Percentiles rank a stretch among this genome's conserved stretches.
These are phyloP conservation scores for Gaeumannomyces tritici DNA, from an alignment of 2,329 filamentous ascomycete species.

Conservation along the genomic window DNA sequence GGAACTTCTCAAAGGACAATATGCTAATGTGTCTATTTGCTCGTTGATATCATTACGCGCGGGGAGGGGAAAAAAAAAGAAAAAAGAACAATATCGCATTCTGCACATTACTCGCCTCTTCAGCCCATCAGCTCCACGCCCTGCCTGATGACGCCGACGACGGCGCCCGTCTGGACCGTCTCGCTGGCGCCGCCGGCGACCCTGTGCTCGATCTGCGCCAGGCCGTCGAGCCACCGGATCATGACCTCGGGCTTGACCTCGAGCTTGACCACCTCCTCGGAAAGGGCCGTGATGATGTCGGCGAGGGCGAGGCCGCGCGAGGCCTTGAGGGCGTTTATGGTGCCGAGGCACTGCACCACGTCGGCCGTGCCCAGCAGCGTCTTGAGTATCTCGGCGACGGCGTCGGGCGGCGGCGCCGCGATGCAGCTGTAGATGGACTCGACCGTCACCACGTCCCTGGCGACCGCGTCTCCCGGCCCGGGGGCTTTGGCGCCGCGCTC, in stretches of 20 bases:
- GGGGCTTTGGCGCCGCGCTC: slow-evolving; percentile 45
- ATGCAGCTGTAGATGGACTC: slow-evolving; percentile 97
- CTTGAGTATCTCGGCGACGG: slow-evolving; percentile 74
- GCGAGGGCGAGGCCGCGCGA: slow-evolving; percentile 81
- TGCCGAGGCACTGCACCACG: slow-evolving; percentile 79
- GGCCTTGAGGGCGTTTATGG: slow-evolving; percentile 79
- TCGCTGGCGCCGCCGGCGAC: slow-evolving; percentile 83
- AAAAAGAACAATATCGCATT: not conserved
- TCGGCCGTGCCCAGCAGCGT: slow-evolving; percentile 79
- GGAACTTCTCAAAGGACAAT: too few species aligned
- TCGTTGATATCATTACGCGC: not conserved
- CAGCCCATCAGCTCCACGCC: slow-evolving; percentile 63
- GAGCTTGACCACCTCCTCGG: slow-evolving; percentile 71
- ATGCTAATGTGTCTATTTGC: not conserved
- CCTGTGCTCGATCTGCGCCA: slow-evolving; percentile 89
- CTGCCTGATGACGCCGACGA: slow-evolving; percentile 79
- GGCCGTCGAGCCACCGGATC: slow-evolving; percentile 81
- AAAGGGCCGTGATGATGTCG: slow-evolving; percentile 81
- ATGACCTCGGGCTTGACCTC: slow-evolving; percentile 82
- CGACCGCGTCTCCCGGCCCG: slow-evolving; percentile 48
- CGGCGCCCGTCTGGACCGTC: slow-evolving; percentile 79
- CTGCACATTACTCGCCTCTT: not conserved
- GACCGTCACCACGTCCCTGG: slow-evolving; percentile 72
- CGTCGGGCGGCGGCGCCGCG: slow-evolving; percentile 83
- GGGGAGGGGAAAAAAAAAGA: too few species aligned